Evolutionary conservation across 2,329 filamentous ascomycete genomes (phyloP).

Genomic region (Fusarium globosum): DNA sequence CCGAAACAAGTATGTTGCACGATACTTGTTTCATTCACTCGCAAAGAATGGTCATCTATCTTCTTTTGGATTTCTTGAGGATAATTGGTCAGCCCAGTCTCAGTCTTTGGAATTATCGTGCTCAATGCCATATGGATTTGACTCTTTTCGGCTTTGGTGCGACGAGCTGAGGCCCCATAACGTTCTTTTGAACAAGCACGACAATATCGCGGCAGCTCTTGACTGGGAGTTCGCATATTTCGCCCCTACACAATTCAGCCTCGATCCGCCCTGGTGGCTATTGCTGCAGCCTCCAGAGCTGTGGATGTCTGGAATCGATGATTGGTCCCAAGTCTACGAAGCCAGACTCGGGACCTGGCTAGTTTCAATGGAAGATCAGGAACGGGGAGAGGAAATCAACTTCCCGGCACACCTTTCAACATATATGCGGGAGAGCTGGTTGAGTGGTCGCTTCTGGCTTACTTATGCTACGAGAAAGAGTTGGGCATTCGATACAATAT

Average conservation of each 20-base stretch:
- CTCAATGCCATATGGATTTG: neutral
- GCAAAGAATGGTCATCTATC: slow-evolving; percentile 44
- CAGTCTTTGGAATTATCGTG: neutral
- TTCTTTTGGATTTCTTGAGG: slow-evolving; percentile 45
- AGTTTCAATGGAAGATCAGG: neutral
- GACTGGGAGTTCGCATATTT: neutral
- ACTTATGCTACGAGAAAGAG: neutral
- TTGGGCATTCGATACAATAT: neutral
- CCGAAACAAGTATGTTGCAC: slow-evolving; percentile 56
- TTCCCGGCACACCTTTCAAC: neutral
- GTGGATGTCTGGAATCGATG: neutral
- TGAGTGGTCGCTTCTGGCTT: neutral
- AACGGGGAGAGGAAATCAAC: neutral
- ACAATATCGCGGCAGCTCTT: neutral
- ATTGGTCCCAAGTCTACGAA: neutral
- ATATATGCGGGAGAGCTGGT: neutral
- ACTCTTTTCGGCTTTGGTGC: slow-evolving; percentile 43
- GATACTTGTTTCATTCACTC: slow-evolving; percentile 54
- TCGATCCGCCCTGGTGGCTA: neutral
- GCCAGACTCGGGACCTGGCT: neutral
- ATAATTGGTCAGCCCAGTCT: slow-evolving; percentile 46
- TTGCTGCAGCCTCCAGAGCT: neutral
- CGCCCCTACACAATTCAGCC: neutral
- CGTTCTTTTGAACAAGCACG: neutral
- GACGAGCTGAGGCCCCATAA: slow-evolving; percentile 48